A percentile compares a stretch with the other conserved stretches of the same genome.
These are phyloP conservation scores for Carex myosuroides DNA, from an alignment of 176 grass and related monocot species.

Conservation along the genomic window DNA sequence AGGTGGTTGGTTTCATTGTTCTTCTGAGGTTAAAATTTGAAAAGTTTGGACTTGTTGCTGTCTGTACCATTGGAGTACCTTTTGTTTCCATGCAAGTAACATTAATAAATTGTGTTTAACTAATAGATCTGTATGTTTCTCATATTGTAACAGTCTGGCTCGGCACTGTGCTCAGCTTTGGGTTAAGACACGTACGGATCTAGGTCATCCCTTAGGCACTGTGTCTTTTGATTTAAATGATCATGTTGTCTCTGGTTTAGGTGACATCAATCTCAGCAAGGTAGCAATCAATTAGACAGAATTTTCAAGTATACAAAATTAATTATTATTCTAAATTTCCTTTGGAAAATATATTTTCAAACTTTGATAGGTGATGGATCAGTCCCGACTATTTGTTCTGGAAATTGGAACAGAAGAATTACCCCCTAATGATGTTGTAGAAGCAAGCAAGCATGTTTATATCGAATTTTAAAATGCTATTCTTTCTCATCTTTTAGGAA, in stretches of 20 bases:
- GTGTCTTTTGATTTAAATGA: slow-evolving; percentile 40
- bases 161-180: slow-evolving; percentile 94
- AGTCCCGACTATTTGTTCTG: slow-evolving; percentile 56
- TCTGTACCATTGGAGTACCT: neutral
- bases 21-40: slow-evolving; percentile 10
- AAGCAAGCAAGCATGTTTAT: slow-evolving; percentile 41
- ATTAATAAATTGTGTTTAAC: neutral
- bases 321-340: neutral
- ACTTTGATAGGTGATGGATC: slow-evolving; percentile 28
- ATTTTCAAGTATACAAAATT: neutral
- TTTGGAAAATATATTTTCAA: slow-evolving; percentile 12
- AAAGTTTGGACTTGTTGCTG: neutral
- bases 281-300: slow-evolving; percentile 21
- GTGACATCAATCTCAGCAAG: slow-evolving; percentile 39
- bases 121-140: neutral
- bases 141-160: slow-evolving; percentile 56
- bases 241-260: slow-evolving; percentile 35
- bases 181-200: slow-evolving; percentile 68
- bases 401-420: slow-evolving; percentile 98
- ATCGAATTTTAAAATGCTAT: neutral
- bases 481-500: neutral
- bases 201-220: slow-evolving; percentile 76
- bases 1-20: neutral
- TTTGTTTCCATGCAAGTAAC: neutral
- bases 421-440: slow-evolving; percentile 73